Evolutionary conservation across 768 basidiomycete genomes (phyloP).

Genomic region (Leccinum longicurvipes): DNA sequence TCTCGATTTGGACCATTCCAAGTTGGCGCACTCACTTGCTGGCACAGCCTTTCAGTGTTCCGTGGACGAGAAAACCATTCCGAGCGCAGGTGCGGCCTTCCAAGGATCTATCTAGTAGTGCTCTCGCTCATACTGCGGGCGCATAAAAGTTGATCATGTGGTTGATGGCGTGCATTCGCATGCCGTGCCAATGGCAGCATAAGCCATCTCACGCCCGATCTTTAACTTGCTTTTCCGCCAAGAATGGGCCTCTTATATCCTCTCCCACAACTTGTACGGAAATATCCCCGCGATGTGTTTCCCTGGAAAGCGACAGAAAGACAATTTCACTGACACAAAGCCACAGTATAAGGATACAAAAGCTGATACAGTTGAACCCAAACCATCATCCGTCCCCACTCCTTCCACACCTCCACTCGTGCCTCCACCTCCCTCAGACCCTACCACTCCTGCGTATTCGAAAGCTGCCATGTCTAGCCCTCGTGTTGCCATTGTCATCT

Average conservation of each 20-base stretch:
- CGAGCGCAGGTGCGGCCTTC: background rate
- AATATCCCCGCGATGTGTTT: slow-evolving; percentile 34
- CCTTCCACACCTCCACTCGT: slow-evolving; percentile 1
- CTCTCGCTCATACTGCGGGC: slow-evolving; percentile 1
- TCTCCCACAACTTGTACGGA: slow-evolving; percentile 2
- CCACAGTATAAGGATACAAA: slow-evolving; percentile 14
- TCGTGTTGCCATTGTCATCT: slow-evolving; percentile 45
- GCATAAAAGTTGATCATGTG: slow-evolving; percentile 18
- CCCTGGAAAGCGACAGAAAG: slow-evolving; percentile 36
- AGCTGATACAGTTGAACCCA: slow-evolving; percentile 1
- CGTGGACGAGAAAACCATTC: slow-evolving; percentile 12
- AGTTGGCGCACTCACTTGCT: background rate
- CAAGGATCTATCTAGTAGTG: background rate
- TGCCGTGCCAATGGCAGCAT: slow-evolving; percentile 6
- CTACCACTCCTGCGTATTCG: background rate
- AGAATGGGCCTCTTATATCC: slow-evolving; percentile 4
- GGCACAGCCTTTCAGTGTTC: background rate
- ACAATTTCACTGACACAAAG: slow-evolving; percentile 31
- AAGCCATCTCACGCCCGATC: slow-evolving; percentile 25
- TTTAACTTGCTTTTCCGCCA: background rate
- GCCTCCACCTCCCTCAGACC: background rate
- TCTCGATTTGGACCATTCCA: slow-evolving; percentile 6
- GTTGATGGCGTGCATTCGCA: slow-evolving; percentile 6
- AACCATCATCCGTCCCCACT: slow-evolving; percentile 2
- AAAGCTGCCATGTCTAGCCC: slow-evolving; percentile 24